Base-by-base conservation (phyloP, 192 early-diverging fungal species). In the Umbelopsis ramanniana region DNA sequence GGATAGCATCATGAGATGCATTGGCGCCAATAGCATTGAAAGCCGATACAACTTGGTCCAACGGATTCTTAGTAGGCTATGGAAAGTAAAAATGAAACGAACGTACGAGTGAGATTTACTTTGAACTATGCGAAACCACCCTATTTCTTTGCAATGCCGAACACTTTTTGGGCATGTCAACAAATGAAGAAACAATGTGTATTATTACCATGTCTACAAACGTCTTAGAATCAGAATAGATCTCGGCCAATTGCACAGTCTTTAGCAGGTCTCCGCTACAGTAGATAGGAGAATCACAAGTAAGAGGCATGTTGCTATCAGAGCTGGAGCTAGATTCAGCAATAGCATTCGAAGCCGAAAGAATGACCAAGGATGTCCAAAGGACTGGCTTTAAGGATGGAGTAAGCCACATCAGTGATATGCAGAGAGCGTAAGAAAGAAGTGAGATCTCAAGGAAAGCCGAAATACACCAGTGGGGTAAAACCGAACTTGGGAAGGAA, bases 211-310 rank as follows among this genome's bases (percentile, higher is more conserved):
- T 85, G 72, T 89, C 84, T 33, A 92, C 91, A 83, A 90, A 92
- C 26, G 90, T 90, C 79, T 93, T 93, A 72, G 89, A 89, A 69
- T 93, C 91, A 0, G 77, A 52, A 72, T 72, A 93, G 12, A 91
- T 46, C n/a, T 63, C 47, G 17, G 91, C 86, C 70, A 88, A 76
- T 69, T 93, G 89, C 23, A 93, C 84, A 0, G 84, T 74, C 17
- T 88, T 80, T 22, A 93, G 71, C 4, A 91, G 54, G n/a, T 84
- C 79, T 24, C 91, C 89, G 6, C 81, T 71, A 74, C 91, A 93
- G 79, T 91, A 93, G 52, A 93, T 89, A 3, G 79, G 86, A 45
- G 87, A 87, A 57, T 89, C 75, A 75, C 91, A 92, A 33, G 69
- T 40, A 35, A 17, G 67, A 3, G 43, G 23, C 6, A 23, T 33